Evolutionary conservation across 2,329 filamentous ascomycete genomes (phyloP), one percentile per base, ranked within the genome.

Genomic region (Nigrospora sphaerica): DNA sequence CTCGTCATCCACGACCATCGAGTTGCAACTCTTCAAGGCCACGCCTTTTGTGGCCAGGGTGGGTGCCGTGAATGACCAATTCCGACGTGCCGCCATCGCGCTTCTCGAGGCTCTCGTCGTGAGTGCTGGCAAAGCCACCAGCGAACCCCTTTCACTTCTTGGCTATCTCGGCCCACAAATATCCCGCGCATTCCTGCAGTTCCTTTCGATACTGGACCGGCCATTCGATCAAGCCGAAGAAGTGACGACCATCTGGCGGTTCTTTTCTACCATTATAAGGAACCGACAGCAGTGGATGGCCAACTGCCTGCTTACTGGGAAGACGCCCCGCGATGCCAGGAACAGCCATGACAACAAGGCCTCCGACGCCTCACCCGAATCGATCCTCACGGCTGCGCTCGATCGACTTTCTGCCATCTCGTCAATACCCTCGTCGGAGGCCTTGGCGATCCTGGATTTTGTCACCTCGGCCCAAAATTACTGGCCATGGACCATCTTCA

Each of bases 261-360:
- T 98, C 58, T 81, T 97, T 45, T 87, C 91, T 3, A 83, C 85
- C 3, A 85, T 97, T 40, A 80, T 98, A 49, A 86, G 86, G 54
- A 91, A 89, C 61, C 84, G 89, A 52, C 93, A 98, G 62, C 91
- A 95, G 60, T 97, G 92, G 88, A 88, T 98, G 71, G 88, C 92
- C 0, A 88, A 95, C 51, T 95, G 91, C 60, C 75, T 98, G 10
- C 80, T 97, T 35, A 96, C 90, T 7, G 93, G 91, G 18, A 85
- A 83, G 59, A 89, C 89, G 1, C 90, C 92, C 4, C 81, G 87
- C 51, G 83, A 93, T 55, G 79, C 85, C 6, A 70, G 89, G 58
- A 81, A 81, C 52, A 70, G 69, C 38, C 74, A 73, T 40, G 66
- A 71, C 40, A 77, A 71, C 39, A 77, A 77, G 54, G 69, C 75